Evolutionary conservation across 495 filamentous ascomycete genomes (phyloP).

Genomic region (Neurospora sp.): DNA sequence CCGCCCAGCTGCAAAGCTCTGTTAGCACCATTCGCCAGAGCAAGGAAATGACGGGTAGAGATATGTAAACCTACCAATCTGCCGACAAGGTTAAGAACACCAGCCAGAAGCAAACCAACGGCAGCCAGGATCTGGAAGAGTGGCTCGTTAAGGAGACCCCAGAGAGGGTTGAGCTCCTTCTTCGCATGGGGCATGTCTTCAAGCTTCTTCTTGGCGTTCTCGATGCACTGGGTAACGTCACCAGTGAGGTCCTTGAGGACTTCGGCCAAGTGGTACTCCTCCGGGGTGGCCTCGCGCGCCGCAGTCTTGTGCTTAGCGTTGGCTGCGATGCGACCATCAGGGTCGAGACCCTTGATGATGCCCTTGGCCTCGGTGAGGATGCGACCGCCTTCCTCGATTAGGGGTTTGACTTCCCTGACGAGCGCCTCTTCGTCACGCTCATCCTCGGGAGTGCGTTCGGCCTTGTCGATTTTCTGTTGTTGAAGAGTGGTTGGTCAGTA

Average conservation of each 20-base stretch:
- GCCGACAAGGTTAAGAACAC: constrained; percentile 76
- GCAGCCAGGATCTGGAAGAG: constrained; percentile 89
- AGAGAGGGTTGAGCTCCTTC: constrained; percentile 85
- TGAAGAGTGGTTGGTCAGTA: background rate
- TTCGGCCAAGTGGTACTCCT: constrained; percentile 80
- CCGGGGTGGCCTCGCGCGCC: constrained; percentile 71
- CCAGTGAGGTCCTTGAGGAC: constrained; percentile 64
- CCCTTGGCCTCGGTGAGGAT: constrained; percentile 86
- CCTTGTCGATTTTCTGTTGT: constrained; percentile 60
- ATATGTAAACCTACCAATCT: constrained; percentile 35
- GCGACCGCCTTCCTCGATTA: constrained; percentile 73
- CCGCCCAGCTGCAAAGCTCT: constrained; percentile 46
- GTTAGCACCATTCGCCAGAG: constrained; percentile 3
- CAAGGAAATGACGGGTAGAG: background rate
- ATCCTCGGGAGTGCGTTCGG: constrained; percentile 75
- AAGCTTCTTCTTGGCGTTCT: constrained; percentile 75
- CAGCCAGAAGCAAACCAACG: constrained; percentile 72
- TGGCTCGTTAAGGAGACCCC: constrained; percentile 72
- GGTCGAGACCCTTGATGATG: constrained; percentile 80
- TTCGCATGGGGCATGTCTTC: constrained; percentile 88
- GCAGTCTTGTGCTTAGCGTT: constrained; percentile 76
- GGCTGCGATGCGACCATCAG: constrained; percentile 75
- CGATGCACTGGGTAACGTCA: constrained; percentile 62
- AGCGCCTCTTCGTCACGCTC: constrained; percentile 87
- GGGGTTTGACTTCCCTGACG: constrained; percentile 72